These are phyloP conservation scores for Naegleria fowleri DNA, from an alignment of 208 protist genomes.

Conservation along the genomic window DNA sequence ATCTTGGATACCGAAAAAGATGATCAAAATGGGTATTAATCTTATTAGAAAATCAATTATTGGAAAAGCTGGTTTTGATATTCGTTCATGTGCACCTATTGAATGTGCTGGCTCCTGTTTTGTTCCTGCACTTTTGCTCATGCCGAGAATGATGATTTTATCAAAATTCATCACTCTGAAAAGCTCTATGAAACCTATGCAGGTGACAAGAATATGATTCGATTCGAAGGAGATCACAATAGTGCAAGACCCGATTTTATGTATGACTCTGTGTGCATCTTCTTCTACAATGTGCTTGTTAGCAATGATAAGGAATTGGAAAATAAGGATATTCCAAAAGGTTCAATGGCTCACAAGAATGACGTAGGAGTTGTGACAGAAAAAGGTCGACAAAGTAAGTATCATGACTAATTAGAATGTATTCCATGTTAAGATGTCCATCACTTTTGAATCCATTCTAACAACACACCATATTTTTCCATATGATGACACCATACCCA, in stretches of 20 bases:
- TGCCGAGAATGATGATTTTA: constrained; percentile 79
- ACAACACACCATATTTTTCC: no score
- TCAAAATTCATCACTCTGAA: constrained; percentile 40
- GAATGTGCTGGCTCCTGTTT: constrained; percentile 67
- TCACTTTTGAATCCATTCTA: no score
- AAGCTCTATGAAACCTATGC: background rate
- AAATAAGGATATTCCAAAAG: background rate
- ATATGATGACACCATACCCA: no score
- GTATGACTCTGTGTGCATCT: constrained; percentile 63
- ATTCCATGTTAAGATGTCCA: no score
- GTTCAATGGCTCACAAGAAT: constrained; percentile 8
- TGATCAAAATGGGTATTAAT: constrained; percentile 68
- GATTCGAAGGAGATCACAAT: constrained; percentile 78
- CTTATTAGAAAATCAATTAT: constrained; percentile 72
- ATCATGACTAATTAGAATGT: no score
- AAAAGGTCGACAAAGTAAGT: background rate
- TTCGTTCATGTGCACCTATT: constrained; percentile 60
- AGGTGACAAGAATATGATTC: constrained; percentile 29
- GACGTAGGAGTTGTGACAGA: constrained; percentile 11
- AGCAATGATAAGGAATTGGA: constrained; percentile 6
- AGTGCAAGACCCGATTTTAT: constrained; percentile 66
- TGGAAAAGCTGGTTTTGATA: constrained; percentile 80
- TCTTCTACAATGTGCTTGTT: constrained; percentile 47
- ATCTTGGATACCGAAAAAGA: constrained; percentile 58
- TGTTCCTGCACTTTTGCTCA: constrained; percentile 80